Evolutionary conservation across 2,329 filamentous ascomycete species (phyloP), one percentile per base, ranked within the genome.

Genomic region (Didymella segeticola): DNA sequence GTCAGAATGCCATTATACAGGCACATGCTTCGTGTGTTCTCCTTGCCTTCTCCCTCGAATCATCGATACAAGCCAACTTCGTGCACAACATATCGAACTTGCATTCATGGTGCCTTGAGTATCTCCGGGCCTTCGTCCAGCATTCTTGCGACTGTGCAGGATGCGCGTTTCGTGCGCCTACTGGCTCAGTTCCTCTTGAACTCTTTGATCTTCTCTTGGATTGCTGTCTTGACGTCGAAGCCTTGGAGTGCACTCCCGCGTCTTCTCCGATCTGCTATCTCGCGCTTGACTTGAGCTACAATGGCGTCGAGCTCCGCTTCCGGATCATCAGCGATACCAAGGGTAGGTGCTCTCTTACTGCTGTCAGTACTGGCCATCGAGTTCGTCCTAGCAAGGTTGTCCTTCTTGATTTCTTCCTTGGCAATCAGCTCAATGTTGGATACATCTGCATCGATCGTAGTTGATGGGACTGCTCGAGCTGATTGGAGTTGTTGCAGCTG

Each of bases 261-360:
- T 47, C 77, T 76, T 46, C 72, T 78, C 52, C 84, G 76, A 61
- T 79, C 82, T 68, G 90, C 87, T 27, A 96, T 83, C 74, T 96
- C 91, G 5, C 78, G 80, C 67, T 81, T 85, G 46, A 96, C 82
- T 77, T 96, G 91, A 30, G 83, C 80, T 9, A 96, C 83, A 23
- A 89, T 89, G 67, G 95, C 90, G 53, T 90, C 87, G 42, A 96
- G 81, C 64, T 96, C 91, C 23, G 80, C 79, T 47, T 86, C 86
- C 0, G 87, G 87, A 70, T 97, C 92, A 59, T 86, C 86, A 1
- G 91, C 88, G 30, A 98, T 80, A 22, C 93, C 93, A 5, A 96
- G 77, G 2, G 90, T 82, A 0, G 90, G 89, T 47, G 86, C 82
- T 38, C 80, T 12, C 75, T 80, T 47, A 36, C 14, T 86, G 59